Percentiles rank a stretch among this genome's conserved stretches.
phyloP scores from a whole-genome alignment of 345 rosid species.

The Orychophragmus violaceus region DNA sequence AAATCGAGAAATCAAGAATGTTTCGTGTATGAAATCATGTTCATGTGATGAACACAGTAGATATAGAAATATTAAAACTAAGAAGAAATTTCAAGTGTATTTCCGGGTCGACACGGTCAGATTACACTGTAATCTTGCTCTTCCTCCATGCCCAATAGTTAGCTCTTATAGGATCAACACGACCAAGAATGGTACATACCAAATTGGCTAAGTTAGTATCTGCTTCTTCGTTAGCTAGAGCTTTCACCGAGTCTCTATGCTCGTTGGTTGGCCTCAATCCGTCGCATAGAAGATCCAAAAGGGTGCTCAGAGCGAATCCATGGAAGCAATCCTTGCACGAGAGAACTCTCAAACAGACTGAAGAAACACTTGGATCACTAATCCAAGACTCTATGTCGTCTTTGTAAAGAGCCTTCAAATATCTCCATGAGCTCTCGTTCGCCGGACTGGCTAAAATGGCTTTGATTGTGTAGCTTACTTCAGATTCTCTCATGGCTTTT shows the following conservation, averaged over 20 bases:
- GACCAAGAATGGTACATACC: slow-evolving; percentile 54
- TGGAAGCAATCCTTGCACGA: slow-evolving; percentile 36
- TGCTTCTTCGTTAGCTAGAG: slow-evolving; percentile 37
- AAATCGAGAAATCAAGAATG: not conserved
- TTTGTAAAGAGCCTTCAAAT: slow-evolving; percentile 78
- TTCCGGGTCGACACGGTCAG: not conserved
- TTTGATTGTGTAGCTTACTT: slow-evolving; percentile 59
- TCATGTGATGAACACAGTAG: not conserved
- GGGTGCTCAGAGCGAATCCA: slow-evolving; percentile 61
- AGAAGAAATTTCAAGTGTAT: not conserved
- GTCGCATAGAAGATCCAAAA: slow-evolving; percentile 71
- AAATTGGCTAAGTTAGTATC: slow-evolving; percentile 40
- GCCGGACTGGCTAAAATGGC: slow-evolving; percentile 55
- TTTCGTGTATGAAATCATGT: not conserved
- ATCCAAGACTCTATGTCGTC: slow-evolving; percentile 44
- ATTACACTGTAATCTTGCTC: slow-evolving; percentile 38
- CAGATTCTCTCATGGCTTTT: slow-evolving; percentile 62
- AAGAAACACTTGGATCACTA: slow-evolving; percentile 50
- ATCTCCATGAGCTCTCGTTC: slow-evolving; percentile 91
- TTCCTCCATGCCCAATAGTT: slow-evolving; percentile 83
- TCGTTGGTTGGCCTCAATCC: slow-evolving; percentile 61
- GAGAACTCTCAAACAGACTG: slow-evolving; percentile 58
- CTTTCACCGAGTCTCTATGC: slow-evolving; percentile 47
- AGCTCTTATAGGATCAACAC: slow-evolving; percentile 61
- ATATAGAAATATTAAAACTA: too few relatives aligned